Percentiles rank a stretch among this genome's conserved stretches.
Conservation (phyloP, 208 protist genomes). For the Acanthamoeba healyi region DNA sequence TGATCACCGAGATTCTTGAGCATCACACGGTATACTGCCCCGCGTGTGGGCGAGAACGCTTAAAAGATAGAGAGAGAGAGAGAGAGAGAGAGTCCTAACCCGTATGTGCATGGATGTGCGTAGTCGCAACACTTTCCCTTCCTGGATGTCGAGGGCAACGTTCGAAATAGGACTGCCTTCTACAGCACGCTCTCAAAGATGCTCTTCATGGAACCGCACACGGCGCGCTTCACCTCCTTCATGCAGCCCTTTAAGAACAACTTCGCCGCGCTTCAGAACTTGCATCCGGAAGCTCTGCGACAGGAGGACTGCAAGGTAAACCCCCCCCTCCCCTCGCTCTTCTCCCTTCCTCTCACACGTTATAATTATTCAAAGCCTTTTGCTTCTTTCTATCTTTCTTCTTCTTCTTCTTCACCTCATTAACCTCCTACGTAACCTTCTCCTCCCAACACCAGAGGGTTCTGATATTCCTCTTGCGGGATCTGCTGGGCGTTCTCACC, state of each 20-base stretch:
- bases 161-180: slow-evolving; percentile 79
- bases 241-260: slow-evolving; percentile 78
- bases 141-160: slow-evolving; percentile 78
- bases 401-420: too few species aligned
- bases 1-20: slow-evolving; percentile 77
- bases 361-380: too few species aligned
- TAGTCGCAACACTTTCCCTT: slow-evolving; percentile 84
- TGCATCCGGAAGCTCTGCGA: slow-evolving; percentile 30
- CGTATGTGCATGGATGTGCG: too few species aligned
- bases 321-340: background rate
- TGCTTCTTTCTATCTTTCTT: background rate
- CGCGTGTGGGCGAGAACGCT: background rate
- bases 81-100: too few species aligned
- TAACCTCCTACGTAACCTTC: too few species aligned
- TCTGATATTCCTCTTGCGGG: slow-evolving; percentile 75
- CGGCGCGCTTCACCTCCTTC: slow-evolving; percentile 77
- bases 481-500: slow-evolving; percentile 77
- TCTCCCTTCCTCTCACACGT: background rate
- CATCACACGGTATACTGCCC: slow-evolving; percentile 68
- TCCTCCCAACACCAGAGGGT: slow-evolving; percentile 46
- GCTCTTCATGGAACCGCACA: slow-evolving; percentile 83
- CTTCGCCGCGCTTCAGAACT: background rate
- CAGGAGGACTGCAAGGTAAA: slow-evolving; percentile 59
- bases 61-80: background rate
- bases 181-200: slow-evolving; percentile 82